Conservation (phyloP, 192 early-diverging fungal genomes). For the Jimgerdemannia lactiflua region DNA sequence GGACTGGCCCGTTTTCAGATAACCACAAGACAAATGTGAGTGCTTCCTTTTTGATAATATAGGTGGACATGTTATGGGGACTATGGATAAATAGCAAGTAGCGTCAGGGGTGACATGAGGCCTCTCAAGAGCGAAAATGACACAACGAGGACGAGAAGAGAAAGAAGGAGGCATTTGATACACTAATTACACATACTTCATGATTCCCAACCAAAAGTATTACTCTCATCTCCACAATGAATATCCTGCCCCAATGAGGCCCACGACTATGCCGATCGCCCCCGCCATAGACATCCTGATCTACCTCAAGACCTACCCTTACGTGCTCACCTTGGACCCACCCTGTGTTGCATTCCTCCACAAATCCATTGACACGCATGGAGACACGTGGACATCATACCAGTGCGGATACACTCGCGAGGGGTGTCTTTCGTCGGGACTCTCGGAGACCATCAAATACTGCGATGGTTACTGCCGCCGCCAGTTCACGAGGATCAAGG, state of each 20-base stretch:
- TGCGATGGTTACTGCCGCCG: conserved; percentile 27
- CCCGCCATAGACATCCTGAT: conserved; percentile 3
- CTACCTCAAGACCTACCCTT: conserved; percentile 16
- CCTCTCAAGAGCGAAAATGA: too few species aligned
- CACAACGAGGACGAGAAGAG: too few species aligned
- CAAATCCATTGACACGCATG: conserved; percentile 16
- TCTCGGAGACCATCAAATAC: conserved; percentile 11
- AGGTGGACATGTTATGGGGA: too few species aligned
- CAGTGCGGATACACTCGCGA: conserved; percentile 17
- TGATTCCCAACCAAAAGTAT: not conserved
- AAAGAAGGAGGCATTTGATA: too few species aligned
- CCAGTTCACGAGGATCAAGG: conserved; percentile 17
- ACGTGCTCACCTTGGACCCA: conserved; percentile 15
- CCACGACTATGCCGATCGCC: conserved; percentile 22
- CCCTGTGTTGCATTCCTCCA: conserved; percentile 23
- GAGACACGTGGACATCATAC: conserved; percentile 25
- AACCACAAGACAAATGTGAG: conserved; percentile 18
- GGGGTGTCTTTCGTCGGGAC: conserved; percentile 33
- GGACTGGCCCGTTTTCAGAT: conserved; percentile 20
- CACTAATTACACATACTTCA: too few species aligned
- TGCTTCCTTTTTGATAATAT: not conserved
- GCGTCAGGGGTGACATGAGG: too few species aligned
- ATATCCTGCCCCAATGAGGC: conserved; percentile 23
- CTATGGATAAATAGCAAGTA: too few species aligned
- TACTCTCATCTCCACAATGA: not conserved